Conservation (phyloP, 495 filamentous ascomycete genomes). For the Choiromyces venosus region DNA sequence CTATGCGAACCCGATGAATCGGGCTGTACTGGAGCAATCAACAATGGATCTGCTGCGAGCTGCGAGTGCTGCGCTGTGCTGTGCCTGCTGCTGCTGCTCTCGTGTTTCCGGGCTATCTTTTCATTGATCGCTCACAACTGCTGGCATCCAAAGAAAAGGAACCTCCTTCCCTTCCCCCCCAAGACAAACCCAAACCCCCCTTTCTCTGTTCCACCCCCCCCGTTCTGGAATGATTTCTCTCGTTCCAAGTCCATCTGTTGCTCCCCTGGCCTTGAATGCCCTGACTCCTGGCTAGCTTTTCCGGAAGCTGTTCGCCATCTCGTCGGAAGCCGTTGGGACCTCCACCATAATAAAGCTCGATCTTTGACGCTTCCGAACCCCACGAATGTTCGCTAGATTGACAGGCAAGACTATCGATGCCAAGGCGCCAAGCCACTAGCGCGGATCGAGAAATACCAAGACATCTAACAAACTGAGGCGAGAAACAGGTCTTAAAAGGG, state of each 20-base stretch:
- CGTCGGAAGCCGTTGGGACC: constrained; percentile 35
- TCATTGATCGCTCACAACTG: constrained; percentile 17
- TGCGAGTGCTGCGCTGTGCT: constrained; percentile 24
- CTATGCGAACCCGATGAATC: not conserved
- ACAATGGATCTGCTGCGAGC: constrained; percentile 13
- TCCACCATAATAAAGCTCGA: constrained; percentile 36
- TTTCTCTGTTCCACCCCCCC: not conserved
- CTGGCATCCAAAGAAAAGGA: not conserved
- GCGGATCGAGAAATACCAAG: constrained; percentile 35
- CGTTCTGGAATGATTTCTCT: not conserved
- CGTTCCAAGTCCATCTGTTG: not conserved
- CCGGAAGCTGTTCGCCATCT: constrained; percentile 22
- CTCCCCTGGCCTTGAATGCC: constrained; percentile 6
- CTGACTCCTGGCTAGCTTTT: constrained; percentile 24
- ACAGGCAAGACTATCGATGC: constrained; percentile 29
- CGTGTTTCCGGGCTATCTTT: constrained; percentile 31
- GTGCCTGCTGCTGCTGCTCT: constrained; percentile 26
- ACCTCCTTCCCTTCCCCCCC: no score
- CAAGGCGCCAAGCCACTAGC: constrained; percentile 32
- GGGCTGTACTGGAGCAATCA: constrained; percentile 13
- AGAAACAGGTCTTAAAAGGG: constrained; percentile 18
- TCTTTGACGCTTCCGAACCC: constrained; percentile 33
- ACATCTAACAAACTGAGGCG: constrained; percentile 33
- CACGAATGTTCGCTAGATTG: constrained; percentile 18
- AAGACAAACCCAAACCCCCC: not conserved